A percentile compares a stretch with the other conserved stretches of the same genome.
These are phyloP conservation scores for Friedmanniomyces endolithicus DNA, from an alignment of 495 filamentous ascomycete species.

Conservation along the genomic window DNA sequence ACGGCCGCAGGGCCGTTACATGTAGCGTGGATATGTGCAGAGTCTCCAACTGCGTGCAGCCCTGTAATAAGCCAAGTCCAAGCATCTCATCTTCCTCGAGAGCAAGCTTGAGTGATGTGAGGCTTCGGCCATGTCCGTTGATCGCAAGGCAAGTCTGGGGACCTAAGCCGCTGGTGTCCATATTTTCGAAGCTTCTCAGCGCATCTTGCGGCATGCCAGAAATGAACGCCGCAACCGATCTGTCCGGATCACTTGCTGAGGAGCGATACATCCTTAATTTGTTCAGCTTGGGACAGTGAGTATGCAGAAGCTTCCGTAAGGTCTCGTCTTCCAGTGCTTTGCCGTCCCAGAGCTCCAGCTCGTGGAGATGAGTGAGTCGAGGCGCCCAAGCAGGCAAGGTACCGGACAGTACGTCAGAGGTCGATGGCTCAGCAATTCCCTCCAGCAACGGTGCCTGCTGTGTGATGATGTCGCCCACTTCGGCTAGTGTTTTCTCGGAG, in stretches of 20 bases:
- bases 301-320: slow-evolving; percentile 38
- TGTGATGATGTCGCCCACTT: slow-evolving; percentile 33
- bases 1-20: slow-evolving; percentile 33
- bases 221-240: slow-evolving; percentile 47
- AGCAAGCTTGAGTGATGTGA: slow-evolving; percentile 44
- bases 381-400: slow-evolving; percentile 38
- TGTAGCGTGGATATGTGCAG: slow-evolving; percentile 43
- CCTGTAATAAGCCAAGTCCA: slow-evolving; percentile 37
- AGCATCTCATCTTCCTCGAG: slow-evolving; percentile 38
- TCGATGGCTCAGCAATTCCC: slow-evolving; percentile 13
- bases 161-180: slow-evolving; percentile 40
- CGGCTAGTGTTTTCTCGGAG: slow-evolving; percentile 25
- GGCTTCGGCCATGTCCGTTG: slow-evolving; percentile 42
- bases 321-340: slow-evolving; percentile 41
- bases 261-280: slow-evolving; percentile 46
- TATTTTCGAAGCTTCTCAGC: slow-evolving; percentile 46
- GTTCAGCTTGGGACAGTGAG: slow-evolving; percentile 49
- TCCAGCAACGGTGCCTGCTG: slow-evolving; percentile 42
- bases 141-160: slow-evolving; percentile 46
- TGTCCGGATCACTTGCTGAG: slow-evolving; percentile 37
- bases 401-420: slow-evolving; percentile 31
- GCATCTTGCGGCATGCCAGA: slow-evolving; percentile 43
- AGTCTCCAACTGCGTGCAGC: slow-evolving; percentile 40
- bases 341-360: slow-evolving; percentile 46
- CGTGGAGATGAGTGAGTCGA: slow-evolving; percentile 34